These are phyloP conservation scores for Geranium rotundifolium DNA, from an alignment of 345 rosid genomes.

Conservation along the genomic window DNA sequence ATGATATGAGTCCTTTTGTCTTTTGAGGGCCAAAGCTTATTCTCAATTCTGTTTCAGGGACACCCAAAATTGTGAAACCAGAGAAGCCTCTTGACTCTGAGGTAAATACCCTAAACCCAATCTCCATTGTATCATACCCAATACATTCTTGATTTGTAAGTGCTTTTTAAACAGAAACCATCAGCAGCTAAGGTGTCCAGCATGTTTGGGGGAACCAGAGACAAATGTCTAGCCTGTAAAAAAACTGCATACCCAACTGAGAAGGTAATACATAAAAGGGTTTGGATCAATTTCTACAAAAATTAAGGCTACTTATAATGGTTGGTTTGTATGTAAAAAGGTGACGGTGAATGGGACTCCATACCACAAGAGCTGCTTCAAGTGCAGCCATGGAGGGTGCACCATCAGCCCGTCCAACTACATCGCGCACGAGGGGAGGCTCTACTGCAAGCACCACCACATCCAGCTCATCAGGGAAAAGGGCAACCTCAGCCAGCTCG, in stretches of 20 bases:
- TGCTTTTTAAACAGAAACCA: conserved; percentile 48
- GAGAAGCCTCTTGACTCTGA: conserved; percentile 67
- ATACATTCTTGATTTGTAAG: background rate
- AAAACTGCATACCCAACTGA: conserved; percentile 86
- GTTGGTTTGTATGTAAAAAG: conserved; percentile 20
- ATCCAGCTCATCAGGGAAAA: conserved; percentile 86
- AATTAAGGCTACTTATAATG: too few species aligned
- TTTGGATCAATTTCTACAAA: background rate
- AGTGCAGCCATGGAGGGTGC: conserved; percentile 97
- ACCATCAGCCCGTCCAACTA: conserved; percentile 89
- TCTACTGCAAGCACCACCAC: conserved; percentile 96
- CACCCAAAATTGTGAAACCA: conserved; percentile 76
- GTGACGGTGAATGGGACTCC: conserved; percentile 92
- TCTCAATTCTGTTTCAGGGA: conserved; percentile 27
- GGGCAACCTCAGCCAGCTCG: conserved; percentile 93
- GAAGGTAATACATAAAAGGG: conserved; percentile 72
- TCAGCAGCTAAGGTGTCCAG: conserved; percentile 59
- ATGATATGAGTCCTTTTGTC: background rate
- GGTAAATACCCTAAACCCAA: conserved; percentile 30
- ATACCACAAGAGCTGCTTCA: conserved; percentile 96
- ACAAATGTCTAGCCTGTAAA: conserved; percentile 80
- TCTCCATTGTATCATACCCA: background rate
- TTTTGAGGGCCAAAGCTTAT: background rate
- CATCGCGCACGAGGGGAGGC: conserved; percentile 87
- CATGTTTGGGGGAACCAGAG: conserved; percentile 92